Conservation (phyloP, 306 rosid species). For the Sindora glabra region DNA sequence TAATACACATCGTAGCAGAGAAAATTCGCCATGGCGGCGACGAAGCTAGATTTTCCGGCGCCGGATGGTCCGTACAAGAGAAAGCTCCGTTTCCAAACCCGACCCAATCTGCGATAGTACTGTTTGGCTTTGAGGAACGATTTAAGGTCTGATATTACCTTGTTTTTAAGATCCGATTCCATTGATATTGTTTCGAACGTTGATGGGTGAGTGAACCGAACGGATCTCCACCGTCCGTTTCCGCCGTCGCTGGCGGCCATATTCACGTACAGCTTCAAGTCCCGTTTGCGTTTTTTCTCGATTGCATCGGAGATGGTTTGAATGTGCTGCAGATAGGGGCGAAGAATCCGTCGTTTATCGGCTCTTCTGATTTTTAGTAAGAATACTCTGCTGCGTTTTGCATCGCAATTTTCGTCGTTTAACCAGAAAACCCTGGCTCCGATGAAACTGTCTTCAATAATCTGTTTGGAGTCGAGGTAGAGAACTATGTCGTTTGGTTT, state of each 20-base stretch:
- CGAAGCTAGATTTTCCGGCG: constrained; percentile 83
- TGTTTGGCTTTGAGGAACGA: constrained; percentile 65
- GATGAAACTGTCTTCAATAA: constrained; percentile 48
- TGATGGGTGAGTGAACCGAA: constrained; percentile 71
- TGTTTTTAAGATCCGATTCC: constrained; percentile 62
- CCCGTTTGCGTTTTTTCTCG: constrained; percentile 36
- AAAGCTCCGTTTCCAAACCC: constrained; percentile 82
- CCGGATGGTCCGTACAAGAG: constrained; percentile 82
- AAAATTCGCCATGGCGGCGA: constrained; percentile 89
- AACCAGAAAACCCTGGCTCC: constrained; percentile 59
- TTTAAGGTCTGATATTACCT: constrained; percentile 65
- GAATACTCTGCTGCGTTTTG: constrained; percentile 6
- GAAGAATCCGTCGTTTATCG: constrained; percentile 62
- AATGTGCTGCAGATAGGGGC: constrained; percentile 77
- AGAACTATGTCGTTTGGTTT: constrained; percentile 57
- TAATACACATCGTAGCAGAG: constrained; percentile 62
- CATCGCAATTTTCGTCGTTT: neutral
- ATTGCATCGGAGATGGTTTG: constrained; percentile 61
- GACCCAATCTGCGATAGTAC: constrained; percentile 62
- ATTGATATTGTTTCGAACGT: constrained; percentile 69
- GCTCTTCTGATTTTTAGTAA: constrained; percentile 47
- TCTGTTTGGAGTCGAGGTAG: constrained; percentile 45
- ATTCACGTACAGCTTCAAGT: constrained; percentile 49
- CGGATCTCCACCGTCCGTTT: constrained; percentile 51
- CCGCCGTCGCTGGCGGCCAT: neutral